phyloP scores from a whole-genome alignment of 176 grass and related monocot species.

The Alopecurus myosuroides region DNA sequence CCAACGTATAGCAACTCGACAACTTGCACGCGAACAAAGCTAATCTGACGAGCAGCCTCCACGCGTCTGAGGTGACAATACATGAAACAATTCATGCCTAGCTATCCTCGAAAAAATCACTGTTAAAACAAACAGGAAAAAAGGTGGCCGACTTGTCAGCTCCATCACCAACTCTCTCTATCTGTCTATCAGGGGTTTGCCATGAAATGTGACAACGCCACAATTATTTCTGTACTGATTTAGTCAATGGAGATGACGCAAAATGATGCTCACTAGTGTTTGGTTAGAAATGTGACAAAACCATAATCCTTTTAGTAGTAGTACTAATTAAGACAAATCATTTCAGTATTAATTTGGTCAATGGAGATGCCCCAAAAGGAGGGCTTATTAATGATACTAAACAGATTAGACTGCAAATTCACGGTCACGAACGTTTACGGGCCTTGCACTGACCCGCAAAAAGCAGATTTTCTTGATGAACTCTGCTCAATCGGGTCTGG shows the following conservation, averaged over 20 bases:
- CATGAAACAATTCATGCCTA: not conserved
- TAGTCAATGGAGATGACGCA: constrained; percentile 17
- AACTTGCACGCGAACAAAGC: not conserved
- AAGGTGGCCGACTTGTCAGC: not conserved
- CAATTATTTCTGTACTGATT: not conserved
- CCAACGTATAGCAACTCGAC: constrained; percentile 12
- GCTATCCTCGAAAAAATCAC: not conserved
- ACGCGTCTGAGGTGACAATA: not conserved
- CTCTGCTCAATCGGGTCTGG: too few species aligned
- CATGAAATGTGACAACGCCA: constrained; percentile 20
- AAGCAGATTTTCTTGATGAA: too few species aligned
- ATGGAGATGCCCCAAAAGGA: constrained; percentile 24
- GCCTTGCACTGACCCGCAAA: too few species aligned
- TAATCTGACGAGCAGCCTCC: not conserved
- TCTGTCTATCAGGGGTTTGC: not conserved
- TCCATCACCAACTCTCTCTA: constrained; percentile 25
- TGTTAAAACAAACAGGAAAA: not conserved
- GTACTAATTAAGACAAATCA: not conserved
- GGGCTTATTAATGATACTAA: not conserved
- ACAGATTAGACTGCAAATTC: too few species aligned
- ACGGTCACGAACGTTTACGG: too few species aligned
- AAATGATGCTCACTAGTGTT: not conserved
- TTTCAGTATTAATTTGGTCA: not conserved
- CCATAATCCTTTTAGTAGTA: too few species aligned
- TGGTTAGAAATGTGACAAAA: constrained; percentile 19